Evolutionary conservation across 176 grass and related monocot genomes (phyloP).

Genomic region (Triticum urartu): DNA sequence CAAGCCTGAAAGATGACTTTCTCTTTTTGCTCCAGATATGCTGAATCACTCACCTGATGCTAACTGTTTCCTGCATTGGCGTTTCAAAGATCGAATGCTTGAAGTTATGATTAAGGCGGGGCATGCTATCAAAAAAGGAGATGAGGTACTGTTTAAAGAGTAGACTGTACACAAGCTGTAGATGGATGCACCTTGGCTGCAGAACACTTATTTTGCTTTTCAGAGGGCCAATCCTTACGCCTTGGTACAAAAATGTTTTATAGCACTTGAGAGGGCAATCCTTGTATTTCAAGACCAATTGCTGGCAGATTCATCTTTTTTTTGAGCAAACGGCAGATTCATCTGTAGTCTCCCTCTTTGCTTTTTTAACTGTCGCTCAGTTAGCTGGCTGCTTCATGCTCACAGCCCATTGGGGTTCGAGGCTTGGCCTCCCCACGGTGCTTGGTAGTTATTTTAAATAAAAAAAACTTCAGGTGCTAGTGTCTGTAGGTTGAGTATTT

Average conservation of each 20-base stretch:
- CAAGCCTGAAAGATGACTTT: conserved; percentile 8
- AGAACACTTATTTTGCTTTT: background rate
- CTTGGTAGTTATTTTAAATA: background rate
- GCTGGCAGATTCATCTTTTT: background rate
- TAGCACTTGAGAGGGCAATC: background rate
- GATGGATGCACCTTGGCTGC: conserved; percentile 13
- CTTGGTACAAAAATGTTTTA: background rate
- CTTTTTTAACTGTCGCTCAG: background rate
- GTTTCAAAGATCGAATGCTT: conserved; percentile 93
- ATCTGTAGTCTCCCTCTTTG: background rate
- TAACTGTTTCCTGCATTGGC: conserved; percentile 97
- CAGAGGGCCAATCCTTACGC: background rate
- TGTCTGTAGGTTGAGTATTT: background rate
- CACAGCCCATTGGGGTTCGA: background rate
- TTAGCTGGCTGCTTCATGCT: background rate
- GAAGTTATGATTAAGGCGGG: conserved; percentile 98
- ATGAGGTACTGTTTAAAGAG: conserved; percentile 64
- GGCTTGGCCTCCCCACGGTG: background rate
- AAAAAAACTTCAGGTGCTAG: background rate
- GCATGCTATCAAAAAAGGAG: conserved; percentile 70
- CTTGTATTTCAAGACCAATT: background rate
- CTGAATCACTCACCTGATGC: conserved; percentile 93
- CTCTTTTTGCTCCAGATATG: conserved; percentile 72
- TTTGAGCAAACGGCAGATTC: background rate
- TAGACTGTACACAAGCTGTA: conserved; percentile 2